These are phyloP conservation scores for Westerdykella aurantiaca DNA, from an alignment of 2,329 filamentous ascomycete species.

Conservation along the genomic window DNA sequence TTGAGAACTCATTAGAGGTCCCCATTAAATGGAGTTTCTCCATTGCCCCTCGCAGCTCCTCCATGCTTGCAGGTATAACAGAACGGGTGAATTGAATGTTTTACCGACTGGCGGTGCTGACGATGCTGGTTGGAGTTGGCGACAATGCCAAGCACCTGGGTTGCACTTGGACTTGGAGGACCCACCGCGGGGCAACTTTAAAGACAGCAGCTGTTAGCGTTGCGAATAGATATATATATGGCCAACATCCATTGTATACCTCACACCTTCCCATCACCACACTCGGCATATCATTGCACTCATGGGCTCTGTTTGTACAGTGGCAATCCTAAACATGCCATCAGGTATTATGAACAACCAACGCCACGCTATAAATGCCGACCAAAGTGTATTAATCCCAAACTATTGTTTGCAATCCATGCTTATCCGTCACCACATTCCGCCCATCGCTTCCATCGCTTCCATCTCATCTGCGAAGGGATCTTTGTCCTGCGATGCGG, in stretches of 20 bases:
- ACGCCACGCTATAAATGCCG: conserved; percentile 31
- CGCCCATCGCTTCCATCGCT: conserved; percentile 36
- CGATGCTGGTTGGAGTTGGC: conserved; percentile 10
- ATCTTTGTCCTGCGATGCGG: conserved; percentile 20
- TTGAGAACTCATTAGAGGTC: conserved; percentile 11
- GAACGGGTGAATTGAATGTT: background rate
- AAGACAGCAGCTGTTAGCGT: background rate
- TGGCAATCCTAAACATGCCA: too few relatives aligned
- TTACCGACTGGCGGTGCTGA: conserved; percentile 6
- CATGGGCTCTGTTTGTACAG: too few relatives aligned
- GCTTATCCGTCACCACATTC: conserved; percentile 23
- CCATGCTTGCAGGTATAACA: conserved; percentile 22
- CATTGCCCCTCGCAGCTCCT: conserved; percentile 46
- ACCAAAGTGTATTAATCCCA: too few relatives aligned
- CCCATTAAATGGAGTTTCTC: conserved; percentile 46
- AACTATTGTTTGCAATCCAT: background rate
- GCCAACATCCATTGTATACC: too few relatives aligned
- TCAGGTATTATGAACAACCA: background rate
- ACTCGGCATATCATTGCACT: too few relatives aligned
- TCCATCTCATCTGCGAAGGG: conserved; percentile 38
- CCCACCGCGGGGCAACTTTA: conserved; percentile 1
- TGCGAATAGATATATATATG: background rate
- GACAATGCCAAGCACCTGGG: conserved; percentile 8
- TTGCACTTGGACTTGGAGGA: background rate
- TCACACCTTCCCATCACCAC: too few relatives aligned